Percentiles rank a stretch among this genome's conserved stretches.
phyloP scores from a whole-genome alignment of 768 basidiomycete species.

The Xanthoconium purpureum region DNA sequence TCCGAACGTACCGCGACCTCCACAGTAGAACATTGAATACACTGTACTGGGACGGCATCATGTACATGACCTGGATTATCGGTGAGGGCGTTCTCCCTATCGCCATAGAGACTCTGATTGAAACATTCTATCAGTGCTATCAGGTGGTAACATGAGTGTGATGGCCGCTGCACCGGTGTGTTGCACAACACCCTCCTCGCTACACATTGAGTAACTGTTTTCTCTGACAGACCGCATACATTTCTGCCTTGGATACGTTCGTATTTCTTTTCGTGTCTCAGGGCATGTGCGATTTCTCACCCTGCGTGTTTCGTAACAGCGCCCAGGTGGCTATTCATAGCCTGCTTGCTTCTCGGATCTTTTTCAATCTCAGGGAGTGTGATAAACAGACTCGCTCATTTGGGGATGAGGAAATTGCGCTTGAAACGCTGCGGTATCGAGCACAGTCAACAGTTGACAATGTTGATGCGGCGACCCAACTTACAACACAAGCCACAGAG shows the following conservation, averaged over 20 bases:
- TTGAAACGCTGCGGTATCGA: conserved; percentile 6
- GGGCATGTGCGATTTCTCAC: conserved; percentile 1
- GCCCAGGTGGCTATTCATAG: conserved; percentile 29
- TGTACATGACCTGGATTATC: conserved; percentile 26
- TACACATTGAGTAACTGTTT: background rate
- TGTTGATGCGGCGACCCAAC: background rate
- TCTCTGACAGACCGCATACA: conserved; percentile 11
- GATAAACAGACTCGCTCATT: background rate
- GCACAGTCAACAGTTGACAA: background rate
- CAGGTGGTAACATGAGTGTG: conserved; percentile 12
- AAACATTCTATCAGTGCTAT: conserved; percentile 9
- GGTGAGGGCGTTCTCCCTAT: too few species aligned
- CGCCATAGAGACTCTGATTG: background rate
- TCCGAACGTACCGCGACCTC: conserved; percentile 20
- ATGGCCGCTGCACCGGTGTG: conserved; percentile 22
- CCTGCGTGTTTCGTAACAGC: conserved; percentile 4
- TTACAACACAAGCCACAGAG: background rate
- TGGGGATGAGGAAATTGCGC: background rate
- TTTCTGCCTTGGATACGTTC: conserved; percentile 21
- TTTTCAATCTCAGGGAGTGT: conserved; percentile 27
- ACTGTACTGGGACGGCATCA: conserved; percentile 27
- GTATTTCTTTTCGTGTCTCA: conserved; percentile 1
- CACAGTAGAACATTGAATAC: conserved; percentile 19
- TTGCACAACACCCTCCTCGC: background rate
- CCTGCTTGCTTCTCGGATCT: conserved; percentile 26